A percentile compares a stretch with the other conserved stretches of the same genome.
Conservation (phyloP, 2,329 filamentous ascomycete genomes). For the Colletotrichum lupini region DNA sequence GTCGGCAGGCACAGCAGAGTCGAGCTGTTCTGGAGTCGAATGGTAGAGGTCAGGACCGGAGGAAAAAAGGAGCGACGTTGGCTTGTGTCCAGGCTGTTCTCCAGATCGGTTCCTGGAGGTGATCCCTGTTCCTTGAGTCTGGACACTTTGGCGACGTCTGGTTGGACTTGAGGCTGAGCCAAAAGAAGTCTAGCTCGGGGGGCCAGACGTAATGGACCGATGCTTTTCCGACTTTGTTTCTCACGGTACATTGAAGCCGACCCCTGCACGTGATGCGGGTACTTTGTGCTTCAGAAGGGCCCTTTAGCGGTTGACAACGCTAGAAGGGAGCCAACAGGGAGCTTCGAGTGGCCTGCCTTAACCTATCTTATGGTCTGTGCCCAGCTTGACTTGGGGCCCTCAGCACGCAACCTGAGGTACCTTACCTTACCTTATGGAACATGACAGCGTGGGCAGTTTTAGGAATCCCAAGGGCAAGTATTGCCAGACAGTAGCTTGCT, state of each 20-base stretch:
- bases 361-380: not conserved
- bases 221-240: slow-evolving; percentile 20
- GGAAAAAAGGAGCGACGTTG: slow-evolving; percentile 29
- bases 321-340: slow-evolving; percentile 14
- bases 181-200: slow-evolving; percentile 28
- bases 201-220: slow-evolving; percentile 12
- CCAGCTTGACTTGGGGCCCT: not conserved
- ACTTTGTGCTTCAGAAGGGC: slow-evolving; percentile 25
- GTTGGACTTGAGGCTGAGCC: slow-evolving; percentile 34
- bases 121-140: slow-evolving; percentile 36
- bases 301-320: slow-evolving; percentile 17
- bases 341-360: slow-evolving; percentile 4
- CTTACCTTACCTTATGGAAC: not conserved
- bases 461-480: not conserved
- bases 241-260: not conserved
- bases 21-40: slow-evolving; percentile 9
- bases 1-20: slow-evolving; percentile 6
- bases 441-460: slow-evolving; percentile 11
- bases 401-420: slow-evolving; percentile 1
- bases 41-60: slow-evolving; percentile 25
- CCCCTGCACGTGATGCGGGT: slow-evolving; percentile 35
- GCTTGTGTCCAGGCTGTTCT: slow-evolving; percentile 36
- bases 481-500: not conserved
- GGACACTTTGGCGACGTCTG: slow-evolving; percentile 38
- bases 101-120: slow-evolving; percentile 29